Evolutionary conservation across 1,139 yeast species (phyloP).

Genomic region (Geotrichum fermentans): DNA sequence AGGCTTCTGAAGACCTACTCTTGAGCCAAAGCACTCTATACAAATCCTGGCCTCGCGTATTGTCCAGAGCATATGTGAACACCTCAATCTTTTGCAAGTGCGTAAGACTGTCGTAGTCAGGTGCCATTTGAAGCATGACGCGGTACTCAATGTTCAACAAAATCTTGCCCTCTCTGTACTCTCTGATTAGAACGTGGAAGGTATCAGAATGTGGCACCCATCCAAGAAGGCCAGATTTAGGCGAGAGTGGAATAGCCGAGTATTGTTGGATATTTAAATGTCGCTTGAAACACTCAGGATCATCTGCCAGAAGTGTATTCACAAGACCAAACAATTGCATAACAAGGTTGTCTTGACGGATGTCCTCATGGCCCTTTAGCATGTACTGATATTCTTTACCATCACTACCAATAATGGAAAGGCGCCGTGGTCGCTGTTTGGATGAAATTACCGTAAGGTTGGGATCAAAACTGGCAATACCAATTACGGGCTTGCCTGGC

Average conservation of each 20-base stretch:
- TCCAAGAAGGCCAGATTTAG: slow-evolving; percentile 91
- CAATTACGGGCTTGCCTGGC: slow-evolving; percentile 74
- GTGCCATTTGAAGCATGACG: slow-evolving; percentile 96
- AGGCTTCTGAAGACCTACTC: slow-evolving; percentile 91
- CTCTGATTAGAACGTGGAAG: slow-evolving; percentile 86
- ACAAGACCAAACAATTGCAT: slow-evolving; percentile 97
- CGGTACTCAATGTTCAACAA: slow-evolving; percentile 89
- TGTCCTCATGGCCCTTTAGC: slow-evolving; percentile 95
- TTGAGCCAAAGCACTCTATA: slow-evolving; percentile 95
- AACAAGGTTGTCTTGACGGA: slow-evolving; percentile 93
- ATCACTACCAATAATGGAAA: slow-evolving; percentile 77
- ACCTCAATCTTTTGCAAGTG: slow-evolving; percentile 91
- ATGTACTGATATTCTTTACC: slow-evolving; percentile 81
- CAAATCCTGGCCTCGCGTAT: slow-evolving; percentile 92
- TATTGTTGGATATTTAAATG: slow-evolving; percentile 89
- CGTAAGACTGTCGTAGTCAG: slow-evolving; percentile 88
- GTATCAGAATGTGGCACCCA: slow-evolving; percentile 99
- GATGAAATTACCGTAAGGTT: slow-evolving; percentile 86
- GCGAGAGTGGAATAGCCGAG: slow-evolving; percentile 92
- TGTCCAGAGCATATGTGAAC: slow-evolving; percentile 90
- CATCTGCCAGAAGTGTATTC: slow-evolving; percentile 80
- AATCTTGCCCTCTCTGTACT: slow-evolving; percentile 88
- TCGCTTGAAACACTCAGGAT: slow-evolving; percentile 93
- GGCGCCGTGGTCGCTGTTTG: slow-evolving; percentile 89
- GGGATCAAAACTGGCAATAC: slow-evolving; percentile 74